Conservation (phyloP, 2,329 filamentous ascomycete genomes). For the Myriosclerotinia scirpicola region DNA sequence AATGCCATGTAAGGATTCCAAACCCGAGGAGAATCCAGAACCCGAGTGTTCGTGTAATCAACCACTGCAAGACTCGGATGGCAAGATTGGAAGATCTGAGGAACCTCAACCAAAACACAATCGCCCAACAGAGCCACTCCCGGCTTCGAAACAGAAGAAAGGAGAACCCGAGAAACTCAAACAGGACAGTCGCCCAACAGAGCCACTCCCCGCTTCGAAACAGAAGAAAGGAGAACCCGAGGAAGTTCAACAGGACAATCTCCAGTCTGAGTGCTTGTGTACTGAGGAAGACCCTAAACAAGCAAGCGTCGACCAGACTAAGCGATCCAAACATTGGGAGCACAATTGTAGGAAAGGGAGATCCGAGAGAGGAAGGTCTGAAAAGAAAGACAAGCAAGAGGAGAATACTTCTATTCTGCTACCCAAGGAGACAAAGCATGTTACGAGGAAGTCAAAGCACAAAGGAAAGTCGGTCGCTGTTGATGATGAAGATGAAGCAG, state of each 20-base stretch:
- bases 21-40: background rate
- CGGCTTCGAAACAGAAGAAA: background rate
- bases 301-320: background rate
- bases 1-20: background rate
- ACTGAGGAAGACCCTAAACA: background rate
- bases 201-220: background rate
- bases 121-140: background rate
- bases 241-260: background rate
- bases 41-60: background rate
- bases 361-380: background rate
- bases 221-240: background rate
- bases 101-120: background rate
- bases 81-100: background rate
- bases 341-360: conserved; percentile 5
- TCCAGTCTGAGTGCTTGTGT: background rate
- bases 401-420: background rate
- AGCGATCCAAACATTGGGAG: conserved; percentile 13
- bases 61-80: background rate
- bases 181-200: background rate
- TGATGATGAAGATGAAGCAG: background rate
- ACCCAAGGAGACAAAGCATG: background rate
- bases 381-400: background rate
- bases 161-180: background rate
- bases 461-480: background rate
- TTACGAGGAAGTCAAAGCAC: background rate